Percentiles rank a stretch among this genome's conserved stretches.
These are phyloP conservation scores for Candida insectorum DNA, from an alignment of 805 yeast genomes.

Conservation along the genomic window DNA sequence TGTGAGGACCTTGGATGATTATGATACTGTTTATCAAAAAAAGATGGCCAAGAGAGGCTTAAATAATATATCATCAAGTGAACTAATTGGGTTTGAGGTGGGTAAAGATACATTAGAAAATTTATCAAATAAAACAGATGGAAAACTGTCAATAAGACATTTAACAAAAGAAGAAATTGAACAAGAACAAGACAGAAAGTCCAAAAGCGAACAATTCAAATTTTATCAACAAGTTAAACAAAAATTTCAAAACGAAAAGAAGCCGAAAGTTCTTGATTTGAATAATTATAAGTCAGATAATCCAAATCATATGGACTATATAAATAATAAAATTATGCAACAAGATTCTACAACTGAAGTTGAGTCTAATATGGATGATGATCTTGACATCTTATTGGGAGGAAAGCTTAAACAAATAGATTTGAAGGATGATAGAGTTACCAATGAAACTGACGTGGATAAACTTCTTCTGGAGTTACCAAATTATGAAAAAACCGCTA, in stretches of 20 bases:
- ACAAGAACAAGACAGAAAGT: constrained; percentile 20
- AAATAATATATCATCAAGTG: constrained; percentile 21
- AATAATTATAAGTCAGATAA: constrained; percentile 28
- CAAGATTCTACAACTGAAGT: background rate
- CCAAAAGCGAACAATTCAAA: constrained; percentile 22
- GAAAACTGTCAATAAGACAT: constrained; percentile 10
- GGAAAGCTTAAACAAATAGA: constrained; percentile 1
- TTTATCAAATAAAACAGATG: constrained; percentile 1
- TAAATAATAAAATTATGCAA: constrained; percentile 20
- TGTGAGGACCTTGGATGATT: constrained; percentile 23
- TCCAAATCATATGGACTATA: constrained; percentile 17
- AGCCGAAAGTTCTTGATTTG: constrained; percentile 28
- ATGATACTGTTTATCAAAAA: constrained; percentile 18
- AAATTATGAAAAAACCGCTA: background rate
- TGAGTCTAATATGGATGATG: constrained; percentile 14
- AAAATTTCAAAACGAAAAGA: constrained; percentile 18
- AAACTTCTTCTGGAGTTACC: constrained; percentile 7
- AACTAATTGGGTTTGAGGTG: constrained; percentile 34
- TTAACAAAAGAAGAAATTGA: constrained; percentile 26
- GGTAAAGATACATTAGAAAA: constrained; percentile 22
- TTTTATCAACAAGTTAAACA: constrained; percentile 27
- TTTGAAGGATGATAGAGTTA: background rate
- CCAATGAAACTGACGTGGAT: constrained; percentile 4
- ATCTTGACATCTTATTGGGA: constrained; percentile 18
- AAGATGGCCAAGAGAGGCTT: constrained; percentile 17